phyloP scores from a whole-genome alignment of 176 grass and related monocot genomes.

The Oryza glumipatula region DNA sequence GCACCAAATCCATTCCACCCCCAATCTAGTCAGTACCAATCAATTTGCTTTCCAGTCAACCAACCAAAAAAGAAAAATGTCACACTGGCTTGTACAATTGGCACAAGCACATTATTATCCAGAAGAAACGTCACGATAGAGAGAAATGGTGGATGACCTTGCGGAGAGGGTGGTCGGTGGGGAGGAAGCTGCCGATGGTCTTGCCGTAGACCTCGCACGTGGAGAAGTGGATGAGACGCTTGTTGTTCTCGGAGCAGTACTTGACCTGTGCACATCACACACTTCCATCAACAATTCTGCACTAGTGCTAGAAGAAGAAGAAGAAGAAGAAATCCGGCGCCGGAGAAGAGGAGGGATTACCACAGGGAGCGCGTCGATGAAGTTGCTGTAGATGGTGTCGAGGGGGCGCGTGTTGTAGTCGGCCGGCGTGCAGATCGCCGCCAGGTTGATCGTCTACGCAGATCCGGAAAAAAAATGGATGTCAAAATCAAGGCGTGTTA shows the following conservation, averaged over 20 bases:
- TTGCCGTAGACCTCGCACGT: slow-evolving; percentile 99
- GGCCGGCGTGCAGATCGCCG: slow-evolving; percentile 94
- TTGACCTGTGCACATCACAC: slow-evolving; percentile 56
- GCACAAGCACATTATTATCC: background rate
- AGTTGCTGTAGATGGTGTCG: slow-evolving; percentile 99
- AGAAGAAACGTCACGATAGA: background rate
- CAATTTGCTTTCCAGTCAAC: background rate
- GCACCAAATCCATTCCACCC: slow-evolving; percentile 9
- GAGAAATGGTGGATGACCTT: slow-evolving; percentile 51
- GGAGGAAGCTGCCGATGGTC: slow-evolving; percentile 95
- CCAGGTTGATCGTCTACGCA: slow-evolving; percentile 87
- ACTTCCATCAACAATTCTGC: background rate
- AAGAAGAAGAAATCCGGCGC: background rate
- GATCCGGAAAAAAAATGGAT: too few relatives aligned
- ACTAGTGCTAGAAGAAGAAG: background rate
- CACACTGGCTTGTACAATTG: background rate
- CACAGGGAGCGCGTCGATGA: slow-evolving; percentile 96
- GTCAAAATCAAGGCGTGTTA: too few relatives aligned
- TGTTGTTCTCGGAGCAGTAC: slow-evolving; percentile 97
- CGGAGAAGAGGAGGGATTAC: slow-evolving; percentile 40
- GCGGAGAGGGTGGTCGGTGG: slow-evolving; percentile 89
- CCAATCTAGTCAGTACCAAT: background rate
- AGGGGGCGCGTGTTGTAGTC: slow-evolving; percentile 98
- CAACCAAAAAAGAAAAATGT: background rate
- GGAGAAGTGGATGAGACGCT: slow-evolving; percentile 98